Percentiles rank a stretch among this genome's conserved stretches.
Conservation (phyloP, 768 basidiomycete genomes). For the Lenzites betulinus region DNA sequence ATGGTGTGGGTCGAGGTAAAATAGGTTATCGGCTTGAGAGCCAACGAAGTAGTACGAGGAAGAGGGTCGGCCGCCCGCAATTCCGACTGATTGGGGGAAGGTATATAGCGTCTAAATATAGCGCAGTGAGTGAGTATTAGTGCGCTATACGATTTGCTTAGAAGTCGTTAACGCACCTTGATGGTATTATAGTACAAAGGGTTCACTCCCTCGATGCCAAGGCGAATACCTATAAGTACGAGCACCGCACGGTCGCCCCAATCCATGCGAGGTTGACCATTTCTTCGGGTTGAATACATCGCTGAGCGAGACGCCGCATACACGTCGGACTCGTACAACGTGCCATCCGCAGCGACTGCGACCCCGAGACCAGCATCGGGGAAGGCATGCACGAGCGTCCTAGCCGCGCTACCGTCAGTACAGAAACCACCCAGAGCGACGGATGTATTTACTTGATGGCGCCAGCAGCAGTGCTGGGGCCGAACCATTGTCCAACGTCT, state of each 20-base stretch:
- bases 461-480: conserved; percentile 95
- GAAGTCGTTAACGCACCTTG: conserved; percentile 46
- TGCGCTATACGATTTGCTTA: not conserved
- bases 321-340: conserved; percentile 84
- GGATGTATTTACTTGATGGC: conserved; percentile 71
- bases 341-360: conserved; percentile 76
- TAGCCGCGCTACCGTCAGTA: conserved; percentile 31
- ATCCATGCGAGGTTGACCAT: conserved; percentile 20
- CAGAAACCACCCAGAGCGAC: not conserved
- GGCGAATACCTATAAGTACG: conserved; percentile 79
- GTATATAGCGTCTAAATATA: conserved; percentile 74
- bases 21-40: conserved; percentile 82
- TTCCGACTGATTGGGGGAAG: conserved; percentile 94
- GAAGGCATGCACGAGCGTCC: conserved; percentile 76
- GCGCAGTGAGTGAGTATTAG: not conserved
- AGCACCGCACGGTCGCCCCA: conserved; percentile 91
- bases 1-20: conserved; percentile 82
- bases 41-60: conserved; percentile 98
- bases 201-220: conserved; percentile 93
- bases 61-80: conserved; percentile 95
- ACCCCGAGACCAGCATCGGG: conserved; percentile 82
- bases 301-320: conserved; percentile 64
- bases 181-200: conserved; percentile 90
- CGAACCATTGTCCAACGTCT: conserved; percentile 97
- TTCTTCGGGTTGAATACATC: conserved; percentile 18